Conservation (phyloP, 495 filamentous ascomycete species). For the Lophium mytilinum region DNA sequence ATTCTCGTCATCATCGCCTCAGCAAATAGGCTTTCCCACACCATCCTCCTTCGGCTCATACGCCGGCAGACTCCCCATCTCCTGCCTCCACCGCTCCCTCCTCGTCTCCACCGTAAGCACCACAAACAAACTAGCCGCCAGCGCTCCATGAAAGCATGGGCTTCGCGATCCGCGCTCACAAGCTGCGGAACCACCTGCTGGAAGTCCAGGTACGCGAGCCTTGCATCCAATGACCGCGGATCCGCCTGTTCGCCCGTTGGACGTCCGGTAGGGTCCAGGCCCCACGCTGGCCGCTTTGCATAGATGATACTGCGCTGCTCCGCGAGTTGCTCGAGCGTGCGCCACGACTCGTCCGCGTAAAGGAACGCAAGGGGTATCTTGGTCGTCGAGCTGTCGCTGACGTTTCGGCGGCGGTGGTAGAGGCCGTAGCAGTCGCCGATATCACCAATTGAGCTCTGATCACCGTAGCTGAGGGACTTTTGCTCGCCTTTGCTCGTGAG, state of each 20-base stretch:
- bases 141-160: slow-evolving; percentile 6
- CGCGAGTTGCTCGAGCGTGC: background rate
- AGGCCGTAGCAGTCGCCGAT: background rate
- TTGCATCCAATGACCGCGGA: background rate
- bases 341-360: background rate
- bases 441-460: background rate
- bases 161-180: background rate
- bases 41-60: background rate
- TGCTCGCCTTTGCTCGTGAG: background rate
- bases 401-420: background rate
- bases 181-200: slow-evolving; percentile 8
- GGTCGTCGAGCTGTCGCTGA: background rate
- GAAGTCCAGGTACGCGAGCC: slow-evolving; percentile 6
- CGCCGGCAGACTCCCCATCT: slow-evolving; percentile 4
- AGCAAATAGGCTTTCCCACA: background rate
- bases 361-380: background rate
- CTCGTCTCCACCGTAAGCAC: slow-evolving; percentile 6
- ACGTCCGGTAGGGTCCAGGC: background rate
- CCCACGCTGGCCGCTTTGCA: background rate
- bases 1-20: background rate
- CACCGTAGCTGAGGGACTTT: background rate
- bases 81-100: slow-evolving; percentile 1
- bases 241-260: background rate
- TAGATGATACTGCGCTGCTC: background rate
- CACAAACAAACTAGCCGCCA: slow-evolving; percentile 7